phyloP scores from a whole-genome alignment of 1,284 basidiomycete species.

The Boletellus dicymbophilus region DNA sequence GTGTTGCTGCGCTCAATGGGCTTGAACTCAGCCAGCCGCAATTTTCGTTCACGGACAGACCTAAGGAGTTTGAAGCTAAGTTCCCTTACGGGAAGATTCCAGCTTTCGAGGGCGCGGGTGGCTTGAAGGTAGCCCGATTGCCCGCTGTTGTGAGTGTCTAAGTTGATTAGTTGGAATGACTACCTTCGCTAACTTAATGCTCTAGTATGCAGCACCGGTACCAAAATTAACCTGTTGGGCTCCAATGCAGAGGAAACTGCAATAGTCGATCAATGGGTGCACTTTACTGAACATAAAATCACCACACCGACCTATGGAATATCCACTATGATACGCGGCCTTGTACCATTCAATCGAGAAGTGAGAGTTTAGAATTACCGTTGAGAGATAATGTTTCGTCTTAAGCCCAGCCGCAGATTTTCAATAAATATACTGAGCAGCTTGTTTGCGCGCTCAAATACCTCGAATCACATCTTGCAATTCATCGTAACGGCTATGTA shows the following conservation, averaged over 20 bases:
- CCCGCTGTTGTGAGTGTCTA: slow-evolving; percentile 62
- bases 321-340: background rate
- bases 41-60: slow-evolving; percentile 34
- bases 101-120: slow-evolving; percentile 51
- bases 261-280: background rate
- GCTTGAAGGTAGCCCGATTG: slow-evolving; percentile 59
- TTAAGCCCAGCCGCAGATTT: background rate
- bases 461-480: slow-evolving; percentile 54
- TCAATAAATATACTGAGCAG: slow-evolving; percentile 9
- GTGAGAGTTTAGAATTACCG: background rate
- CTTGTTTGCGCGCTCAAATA: slow-evolving; percentile 29
- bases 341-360: background rate
- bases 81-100: slow-evolving; percentile 54
- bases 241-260: background rate
- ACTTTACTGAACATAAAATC: background rate
- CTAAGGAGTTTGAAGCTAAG: slow-evolving; percentile 43
- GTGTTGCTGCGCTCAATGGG: slow-evolving; percentile 17
- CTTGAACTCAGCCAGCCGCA: slow-evolving; percentile 15
- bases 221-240: slow-evolving; percentile 22
- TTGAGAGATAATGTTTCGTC: background rate
- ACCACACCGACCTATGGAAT: background rate
- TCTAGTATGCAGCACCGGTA: slow-evolving; percentile 48
- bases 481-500: slow-evolving; percentile 41
- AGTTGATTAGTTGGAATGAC: too few relatives aligned
- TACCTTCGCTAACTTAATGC: background rate